Conservation (phyloP, 148 eudicot species). For the Nyssa sinensis region DNA sequence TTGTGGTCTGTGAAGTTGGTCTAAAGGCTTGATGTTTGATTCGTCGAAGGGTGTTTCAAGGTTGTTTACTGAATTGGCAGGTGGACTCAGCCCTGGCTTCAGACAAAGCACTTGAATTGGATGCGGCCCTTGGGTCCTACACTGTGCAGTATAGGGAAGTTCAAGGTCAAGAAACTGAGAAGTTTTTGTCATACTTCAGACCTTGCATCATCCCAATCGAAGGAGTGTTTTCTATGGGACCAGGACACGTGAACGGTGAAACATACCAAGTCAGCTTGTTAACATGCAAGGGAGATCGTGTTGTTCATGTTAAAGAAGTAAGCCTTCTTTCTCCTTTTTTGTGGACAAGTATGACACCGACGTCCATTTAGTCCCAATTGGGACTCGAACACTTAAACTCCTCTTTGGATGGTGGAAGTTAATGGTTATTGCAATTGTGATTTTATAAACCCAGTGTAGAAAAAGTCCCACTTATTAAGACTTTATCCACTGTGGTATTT, state of each 20-base stretch:
- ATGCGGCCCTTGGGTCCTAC: slow-evolving; percentile 62
- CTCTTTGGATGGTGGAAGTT: too few species aligned
- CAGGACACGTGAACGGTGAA: slow-evolving; percentile 36
- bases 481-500: too few species aligned
- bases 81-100: slow-evolving; percentile 54
- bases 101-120: slow-evolving; percentile 69
- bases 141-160: slow-evolving; percentile 77
- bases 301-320: slow-evolving; percentile 74
- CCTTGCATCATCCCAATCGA: slow-evolving; percentile 75
- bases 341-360: too few species aligned
- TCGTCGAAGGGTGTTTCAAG: neutral
- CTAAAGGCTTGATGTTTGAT: neutral
- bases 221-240: slow-evolving; percentile 56
- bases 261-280: slow-evolving; percentile 50
- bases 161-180: slow-evolving; percentile 77
- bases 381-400: too few species aligned
- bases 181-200: slow-evolving; percentile 74
- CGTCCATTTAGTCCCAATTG: too few species aligned
- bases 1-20: neutral
- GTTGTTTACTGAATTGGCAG: slow-evolving; percentile 24
- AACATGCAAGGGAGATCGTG: slow-evolving; percentile 67
- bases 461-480: neutral
- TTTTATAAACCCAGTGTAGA: neutral
- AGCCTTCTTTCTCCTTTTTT: slow-evolving; percentile 12
- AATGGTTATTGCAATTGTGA: neutral